Evolutionary conservation across 345 rosid genomes (phyloP).

Genomic region (Hypericum perforatum): DNA sequence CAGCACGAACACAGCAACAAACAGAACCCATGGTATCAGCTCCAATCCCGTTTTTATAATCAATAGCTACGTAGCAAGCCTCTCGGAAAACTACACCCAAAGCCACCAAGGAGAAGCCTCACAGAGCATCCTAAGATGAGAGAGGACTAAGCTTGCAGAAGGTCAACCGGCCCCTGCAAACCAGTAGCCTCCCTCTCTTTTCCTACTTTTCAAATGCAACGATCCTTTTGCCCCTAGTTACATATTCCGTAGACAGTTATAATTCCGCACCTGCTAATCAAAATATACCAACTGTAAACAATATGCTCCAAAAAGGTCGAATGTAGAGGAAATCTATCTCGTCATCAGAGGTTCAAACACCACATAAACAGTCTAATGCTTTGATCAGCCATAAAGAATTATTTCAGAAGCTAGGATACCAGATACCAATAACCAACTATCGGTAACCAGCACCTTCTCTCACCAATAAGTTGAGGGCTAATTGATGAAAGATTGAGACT

Average conservation of each 20-base stretch:
- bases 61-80: slow-evolving; percentile 10
- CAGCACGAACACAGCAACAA: slow-evolving; percentile 66
- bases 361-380: too few relatives aligned
- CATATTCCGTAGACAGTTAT: slow-evolving; percentile 7
- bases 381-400: too few relatives aligned
- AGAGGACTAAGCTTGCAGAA: slow-evolving; percentile 57
- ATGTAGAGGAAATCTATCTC: neutral
- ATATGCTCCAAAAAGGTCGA: neutral
- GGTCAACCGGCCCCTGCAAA: slow-evolving; percentile 31
- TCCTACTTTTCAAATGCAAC: slow-evolving; percentile 10
- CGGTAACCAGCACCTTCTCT: too few relatives aligned
- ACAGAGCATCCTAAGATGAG: slow-evolving; percentile 16
- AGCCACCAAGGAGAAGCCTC: slow-evolving; percentile 11
- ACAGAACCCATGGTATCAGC: slow-evolving; percentile 69
- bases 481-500: too few relatives aligned
- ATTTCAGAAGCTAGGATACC: too few relatives aligned
- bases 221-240: slow-evolving; percentile 7
- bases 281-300: slow-evolving; percentile 1
- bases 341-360: too few relatives aligned
- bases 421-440: too few relatives aligned
- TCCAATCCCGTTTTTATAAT: slow-evolving; percentile 21
- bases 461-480: too few relatives aligned
- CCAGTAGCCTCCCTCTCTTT: slow-evolving; percentile 45
- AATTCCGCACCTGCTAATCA: slow-evolving; percentile 28
- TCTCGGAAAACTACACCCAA: slow-evolving; percentile 15